Conservation (phyloP, 768 basidiomycete species). For the Fibroporia radiculosa region DNA sequence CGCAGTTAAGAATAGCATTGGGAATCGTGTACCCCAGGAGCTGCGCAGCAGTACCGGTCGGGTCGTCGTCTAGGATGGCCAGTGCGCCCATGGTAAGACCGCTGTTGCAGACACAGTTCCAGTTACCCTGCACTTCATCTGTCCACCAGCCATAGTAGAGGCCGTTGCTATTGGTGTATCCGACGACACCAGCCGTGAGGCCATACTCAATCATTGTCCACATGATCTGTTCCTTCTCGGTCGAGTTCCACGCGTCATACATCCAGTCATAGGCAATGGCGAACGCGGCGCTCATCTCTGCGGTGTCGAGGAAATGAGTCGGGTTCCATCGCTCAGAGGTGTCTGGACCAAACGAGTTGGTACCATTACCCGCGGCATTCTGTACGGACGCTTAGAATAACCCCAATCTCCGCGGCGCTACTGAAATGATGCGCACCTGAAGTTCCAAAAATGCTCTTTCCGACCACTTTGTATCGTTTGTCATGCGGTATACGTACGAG, state of each 20-base stretch:
- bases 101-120: constrained; percentile 96
- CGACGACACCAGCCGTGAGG: constrained; percentile 48
- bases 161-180: constrained; percentile 16
- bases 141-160: constrained; percentile 70
- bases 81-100: constrained; percentile 86
- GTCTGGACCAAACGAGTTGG: constrained; percentile 55
- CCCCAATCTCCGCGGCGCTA: background rate
- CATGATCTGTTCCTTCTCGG: constrained; percentile 64
- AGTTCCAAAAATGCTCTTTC: constrained; percentile 83
- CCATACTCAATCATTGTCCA: constrained; percentile 73
- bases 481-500: constrained; percentile 84
- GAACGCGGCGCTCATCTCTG: constrained; percentile 84
- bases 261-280: constrained; percentile 97
- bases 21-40: constrained; percentile 62
- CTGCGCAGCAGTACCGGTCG: constrained; percentile 57
- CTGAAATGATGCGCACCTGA: constrained; percentile 43
- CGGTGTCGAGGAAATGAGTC: constrained; percentile 84
- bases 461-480: constrained; percentile 87
- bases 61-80: constrained; percentile 82
- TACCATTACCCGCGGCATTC: constrained; percentile 72
- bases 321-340: constrained; percentile 76
- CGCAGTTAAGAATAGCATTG: constrained; percentile 78
- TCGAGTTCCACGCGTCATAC: constrained; percentile 71
- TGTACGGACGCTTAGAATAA: constrained; percentile 17
- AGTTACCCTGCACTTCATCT: constrained; percentile 72